A percentile compares a stretch with the other conserved stretches of the same genome.
Evolutionary conservation across 805 yeast species (phyloP).

Genomic region (Kodamaea fukazawae): DNA sequence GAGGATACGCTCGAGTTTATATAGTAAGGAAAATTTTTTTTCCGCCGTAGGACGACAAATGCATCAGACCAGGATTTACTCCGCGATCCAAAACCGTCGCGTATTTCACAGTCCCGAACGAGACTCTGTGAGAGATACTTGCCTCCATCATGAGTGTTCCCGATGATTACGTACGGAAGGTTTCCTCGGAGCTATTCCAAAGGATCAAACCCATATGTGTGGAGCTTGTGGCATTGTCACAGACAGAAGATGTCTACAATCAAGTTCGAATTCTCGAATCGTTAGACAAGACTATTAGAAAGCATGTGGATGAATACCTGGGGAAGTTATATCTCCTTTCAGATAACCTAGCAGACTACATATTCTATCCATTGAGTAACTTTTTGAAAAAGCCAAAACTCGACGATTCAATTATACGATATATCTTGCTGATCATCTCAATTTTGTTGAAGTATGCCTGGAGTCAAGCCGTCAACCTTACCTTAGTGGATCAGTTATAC

Average conservation of each 20-base stretch:
- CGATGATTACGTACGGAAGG: slow-evolving; percentile 3
- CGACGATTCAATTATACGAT: slow-evolving; percentile 17
- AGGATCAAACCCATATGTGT: slow-evolving; percentile 31
- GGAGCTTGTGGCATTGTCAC: slow-evolving; percentile 15
- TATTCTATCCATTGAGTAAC: slow-evolving; percentile 38
- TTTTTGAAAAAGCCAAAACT: slow-evolving; percentile 28
- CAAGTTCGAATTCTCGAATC: neutral
- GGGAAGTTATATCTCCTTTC: slow-evolving; percentile 21
- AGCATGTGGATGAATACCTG: slow-evolving; percentile 2
- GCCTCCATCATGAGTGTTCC: neutral
- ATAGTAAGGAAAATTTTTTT: slow-evolving; percentile 7
- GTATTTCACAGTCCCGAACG: too few relatives aligned
- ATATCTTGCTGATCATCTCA: slow-evolving; percentile 27
- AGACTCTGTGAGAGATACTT: too few relatives aligned
- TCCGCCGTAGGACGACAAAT: too few relatives aligned
- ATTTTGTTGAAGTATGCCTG: slow-evolving; percentile 30
- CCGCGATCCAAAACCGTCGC: too few relatives aligned
- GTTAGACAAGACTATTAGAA: neutral
- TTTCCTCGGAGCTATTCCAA: slow-evolving; percentile 21
- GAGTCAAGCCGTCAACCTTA: slow-evolving; percentile 22
- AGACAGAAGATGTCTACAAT: neutral
- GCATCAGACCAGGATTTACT: too few relatives aligned
- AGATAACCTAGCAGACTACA: slow-evolving; percentile 37
- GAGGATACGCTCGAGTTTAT: neutral
- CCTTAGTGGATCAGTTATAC: slow-evolving; percentile 33